Evolutionary conservation across 140 eudicot species (phyloP), one percentile per base, ranked within the genome.

Genomic region (Ambrosia hybrid): DNA sequence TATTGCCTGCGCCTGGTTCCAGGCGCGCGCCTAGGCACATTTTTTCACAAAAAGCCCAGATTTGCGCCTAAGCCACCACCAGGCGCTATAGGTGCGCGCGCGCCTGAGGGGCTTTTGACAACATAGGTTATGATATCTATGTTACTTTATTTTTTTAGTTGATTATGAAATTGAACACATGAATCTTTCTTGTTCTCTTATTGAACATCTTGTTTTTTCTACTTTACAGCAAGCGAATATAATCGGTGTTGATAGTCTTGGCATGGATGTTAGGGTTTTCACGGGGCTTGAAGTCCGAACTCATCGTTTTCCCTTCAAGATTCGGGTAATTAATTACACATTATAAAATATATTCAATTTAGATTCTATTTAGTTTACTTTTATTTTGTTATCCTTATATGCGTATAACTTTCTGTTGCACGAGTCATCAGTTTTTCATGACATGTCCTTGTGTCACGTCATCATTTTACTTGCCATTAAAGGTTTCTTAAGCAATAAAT

Each of bases 231-330:
- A 80, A 15, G 96, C 96, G 78, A 76, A 77, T 72, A 79, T 90
- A 55, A 83, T 90, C 11, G 86, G 96, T 36, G 86, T 87, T 41
- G 96, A 90, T 75, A 90, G 95, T 73, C 95, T 87, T 76, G 96
- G 96, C 60, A 77, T 87, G 79, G 96, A 90, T 69, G 96, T 90
- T 72, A 83, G 95, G 57, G 86, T 83, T 74, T 77, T 79, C 71
- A 70, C 80, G 0, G 96, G 96, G 55, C 78, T 72, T 74, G 89
- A 90, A 87, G 95, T 90, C 41, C 70, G 78, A 68, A 90, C 96
- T n/a, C 91, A 90, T 75, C 96, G 96, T 26, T 90, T 87, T 51
- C 85, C 96, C 61, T 90, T 90, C 83, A 90, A 85, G 84, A 76
- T 52, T 72, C 87, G 80, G 87, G 96, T 90, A 78, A 78, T 77